These are phyloP conservation scores for Infundibulicybe gibba DNA, from an alignment of 768 basidiomycete species.

Conservation along the genomic window DNA sequence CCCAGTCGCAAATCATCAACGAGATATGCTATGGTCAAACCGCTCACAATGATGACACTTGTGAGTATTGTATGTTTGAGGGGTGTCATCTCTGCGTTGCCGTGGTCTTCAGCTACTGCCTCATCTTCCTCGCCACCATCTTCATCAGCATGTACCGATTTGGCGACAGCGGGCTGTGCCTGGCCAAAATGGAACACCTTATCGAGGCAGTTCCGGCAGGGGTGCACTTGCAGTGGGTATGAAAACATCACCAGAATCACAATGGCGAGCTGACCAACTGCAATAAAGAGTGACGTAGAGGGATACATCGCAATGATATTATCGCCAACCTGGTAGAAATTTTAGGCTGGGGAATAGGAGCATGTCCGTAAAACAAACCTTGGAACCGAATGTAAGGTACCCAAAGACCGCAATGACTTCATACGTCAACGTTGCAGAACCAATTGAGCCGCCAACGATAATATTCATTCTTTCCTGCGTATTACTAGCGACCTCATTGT, in stretches of 20 bases:
- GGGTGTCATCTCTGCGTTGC: constrained; percentile 55
- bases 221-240: constrained; percentile 93
- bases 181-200: constrained; percentile 69
- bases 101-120: constrained; percentile 57
- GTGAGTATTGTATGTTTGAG: constrained; percentile 72
- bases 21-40: constrained; percentile 75
- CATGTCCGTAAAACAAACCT: constrained; percentile 36
- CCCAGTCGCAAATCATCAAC: constrained; percentile 78
- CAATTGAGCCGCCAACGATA: constrained; percentile 87
- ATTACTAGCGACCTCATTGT: constrained; percentile 84
- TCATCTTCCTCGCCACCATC: constrained; percentile 40
- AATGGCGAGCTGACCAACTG: constrained; percentile 90
- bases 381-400: constrained; percentile 91
- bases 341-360: constrained; percentile 2
- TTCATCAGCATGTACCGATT: constrained; percentile 30
- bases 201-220: constrained; percentile 88
- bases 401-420: constrained; percentile 87
- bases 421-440: constrained; percentile 78
- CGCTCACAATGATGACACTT: constrained; percentile 52
- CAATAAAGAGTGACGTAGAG: constrained; percentile 86
- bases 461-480: constrained; percentile 81
- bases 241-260: constrained; percentile 87
- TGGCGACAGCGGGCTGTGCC: constrained; percentile 13
- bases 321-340: constrained; percentile 60
- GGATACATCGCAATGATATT: constrained; percentile 97